Evolutionary conservation across 306 rosid genomes (phyloP).

Genomic region (Vigna unguiculata): DNA sequence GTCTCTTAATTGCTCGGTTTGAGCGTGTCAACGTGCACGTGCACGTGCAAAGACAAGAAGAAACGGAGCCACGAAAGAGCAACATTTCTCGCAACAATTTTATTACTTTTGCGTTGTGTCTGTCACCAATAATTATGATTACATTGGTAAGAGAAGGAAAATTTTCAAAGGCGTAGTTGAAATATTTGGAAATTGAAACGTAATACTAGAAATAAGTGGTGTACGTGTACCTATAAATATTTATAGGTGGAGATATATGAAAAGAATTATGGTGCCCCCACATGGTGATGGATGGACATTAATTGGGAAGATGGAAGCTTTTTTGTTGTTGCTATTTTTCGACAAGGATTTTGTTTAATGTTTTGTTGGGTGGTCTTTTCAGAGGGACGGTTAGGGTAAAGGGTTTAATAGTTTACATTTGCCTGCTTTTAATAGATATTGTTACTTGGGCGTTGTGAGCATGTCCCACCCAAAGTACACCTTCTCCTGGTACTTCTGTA

Average conservation of each 20-base stretch:
- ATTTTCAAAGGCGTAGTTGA: not conserved
- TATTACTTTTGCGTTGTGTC: not conserved
- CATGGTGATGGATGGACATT: conserved; percentile 15
- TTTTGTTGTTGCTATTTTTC: conserved; percentile 21
- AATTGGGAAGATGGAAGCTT: conserved; percentile 39
- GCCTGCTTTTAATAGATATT: conserved; percentile 25
- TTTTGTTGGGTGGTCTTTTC: conserved; percentile 49
- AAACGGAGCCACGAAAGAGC: not conserved
- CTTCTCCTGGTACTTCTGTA: not conserved
- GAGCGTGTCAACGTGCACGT: conserved; percentile 25
- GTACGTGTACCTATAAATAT: not conserved
- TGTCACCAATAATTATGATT: conserved; percentile 4
- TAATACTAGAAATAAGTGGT: not conserved
- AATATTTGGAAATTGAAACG: conserved; percentile 10
- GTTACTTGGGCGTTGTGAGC: not conserved
- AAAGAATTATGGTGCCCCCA: conserved; percentile 37
- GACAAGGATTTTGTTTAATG: conserved; percentile 42
- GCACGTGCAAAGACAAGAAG: conserved; percentile 49
- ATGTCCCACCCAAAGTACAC: conserved; percentile 39
- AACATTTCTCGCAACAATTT: conserved; percentile 23
- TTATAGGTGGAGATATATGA: conserved; percentile 15
- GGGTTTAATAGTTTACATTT: conserved; percentile 8
- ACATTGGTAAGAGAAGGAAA: not conserved
- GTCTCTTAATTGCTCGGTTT: conserved; percentile 2
- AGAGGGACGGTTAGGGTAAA: conserved; percentile 18